Evolutionary conservation across 306 rosid genomes (phyloP).

Genomic region (Lathyrus tuberosus): DNA sequence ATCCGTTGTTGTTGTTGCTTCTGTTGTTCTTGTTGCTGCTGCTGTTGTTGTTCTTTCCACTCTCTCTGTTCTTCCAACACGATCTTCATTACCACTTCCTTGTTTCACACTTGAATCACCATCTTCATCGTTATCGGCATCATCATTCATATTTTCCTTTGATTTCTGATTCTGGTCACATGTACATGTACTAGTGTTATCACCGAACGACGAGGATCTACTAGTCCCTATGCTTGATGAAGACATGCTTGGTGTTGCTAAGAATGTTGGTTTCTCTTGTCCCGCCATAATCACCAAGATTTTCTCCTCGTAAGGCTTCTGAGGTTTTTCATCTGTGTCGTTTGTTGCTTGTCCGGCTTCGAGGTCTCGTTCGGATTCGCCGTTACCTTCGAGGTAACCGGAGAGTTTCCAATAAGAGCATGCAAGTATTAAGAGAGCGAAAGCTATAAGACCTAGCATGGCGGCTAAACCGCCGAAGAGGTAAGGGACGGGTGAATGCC

Average conservation of each 20-base stretch:
- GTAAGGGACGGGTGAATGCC: constrained; percentile 98
- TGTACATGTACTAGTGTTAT: constrained; percentile 51
- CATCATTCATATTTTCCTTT: constrained; percentile 27
- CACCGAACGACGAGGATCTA: constrained; percentile 67
- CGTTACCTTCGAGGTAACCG: constrained; percentile 62
- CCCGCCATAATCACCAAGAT: constrained; percentile 97
- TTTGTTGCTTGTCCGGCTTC: constrained; percentile 61
- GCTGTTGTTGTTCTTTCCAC: constrained; percentile 25
- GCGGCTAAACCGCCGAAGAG: constrained; percentile 95
- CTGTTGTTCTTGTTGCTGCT: constrained; percentile 38
- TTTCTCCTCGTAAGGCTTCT: constrained; percentile 72
- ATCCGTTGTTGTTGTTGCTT: constrained; percentile 44
- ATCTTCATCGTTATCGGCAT: too few relatives aligned
- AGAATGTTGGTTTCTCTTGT: constrained; percentile 74
- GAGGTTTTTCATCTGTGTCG: constrained; percentile 47
- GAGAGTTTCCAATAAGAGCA: constrained; percentile 99
- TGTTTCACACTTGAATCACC: constrained; percentile 35
- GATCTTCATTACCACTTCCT: constrained; percentile 2
- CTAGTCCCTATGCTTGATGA: constrained; percentile 39
- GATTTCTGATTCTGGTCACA: constrained; percentile 50
- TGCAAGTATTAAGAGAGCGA: constrained; percentile 89
- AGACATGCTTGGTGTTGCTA: constrained; percentile 78
- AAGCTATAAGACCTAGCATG: constrained; percentile 94
- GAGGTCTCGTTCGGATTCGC: constrained; percentile 50
- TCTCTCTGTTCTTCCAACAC: constrained; percentile 25